These are phyloP conservation scores for Globisporangium polare DNA, from an alignment of 352 stramenopile genomes.

Conservation along the genomic window DNA sequence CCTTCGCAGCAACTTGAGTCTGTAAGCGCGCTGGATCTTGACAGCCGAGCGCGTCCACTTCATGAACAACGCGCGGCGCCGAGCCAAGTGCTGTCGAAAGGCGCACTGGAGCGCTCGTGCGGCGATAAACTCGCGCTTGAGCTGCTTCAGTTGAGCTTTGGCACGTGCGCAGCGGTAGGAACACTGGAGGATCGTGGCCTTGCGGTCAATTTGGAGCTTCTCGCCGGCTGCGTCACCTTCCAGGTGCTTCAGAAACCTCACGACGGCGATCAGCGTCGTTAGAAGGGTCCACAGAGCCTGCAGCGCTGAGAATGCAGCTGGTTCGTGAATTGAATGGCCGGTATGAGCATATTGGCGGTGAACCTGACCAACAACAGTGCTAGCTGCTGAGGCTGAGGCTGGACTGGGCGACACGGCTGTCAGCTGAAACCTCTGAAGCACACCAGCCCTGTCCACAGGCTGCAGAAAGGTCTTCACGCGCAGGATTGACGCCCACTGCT, in stretches of 20 bases:
- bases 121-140: constrained; percentile 26
- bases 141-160: constrained; percentile 20
- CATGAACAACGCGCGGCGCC: constrained; percentile 39
- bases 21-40: constrained; percentile 59
- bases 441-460: background rate
- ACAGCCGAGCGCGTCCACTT: constrained; percentile 45
- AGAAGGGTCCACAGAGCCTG: constrained; percentile 20
- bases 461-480: constrained; percentile 4
- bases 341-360: background rate
- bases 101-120: constrained; percentile 60
- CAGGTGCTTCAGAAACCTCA: constrained; percentile 58
- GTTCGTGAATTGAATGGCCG: background rate
- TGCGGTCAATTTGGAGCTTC: constrained; percentile 16
- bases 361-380: background rate
- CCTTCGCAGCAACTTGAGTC: constrained; percentile 32
- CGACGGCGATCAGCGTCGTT: constrained; percentile 25
- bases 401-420: background rate
- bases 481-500: constrained; percentile 10
- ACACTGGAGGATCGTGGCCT: constrained; percentile 45
- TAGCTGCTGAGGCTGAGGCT: background rate
- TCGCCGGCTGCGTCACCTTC: constrained; percentile 26
- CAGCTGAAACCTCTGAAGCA: background rate
- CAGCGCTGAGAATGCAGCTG: constrained; percentile 2
- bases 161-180: constrained; percentile 31
- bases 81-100: constrained; percentile 62